A percentile compares a stretch with the other conserved stretches of the same genome.
phyloP scores from a whole-genome alignment of 331 rosid species.

The Malus hybrid region DNA sequence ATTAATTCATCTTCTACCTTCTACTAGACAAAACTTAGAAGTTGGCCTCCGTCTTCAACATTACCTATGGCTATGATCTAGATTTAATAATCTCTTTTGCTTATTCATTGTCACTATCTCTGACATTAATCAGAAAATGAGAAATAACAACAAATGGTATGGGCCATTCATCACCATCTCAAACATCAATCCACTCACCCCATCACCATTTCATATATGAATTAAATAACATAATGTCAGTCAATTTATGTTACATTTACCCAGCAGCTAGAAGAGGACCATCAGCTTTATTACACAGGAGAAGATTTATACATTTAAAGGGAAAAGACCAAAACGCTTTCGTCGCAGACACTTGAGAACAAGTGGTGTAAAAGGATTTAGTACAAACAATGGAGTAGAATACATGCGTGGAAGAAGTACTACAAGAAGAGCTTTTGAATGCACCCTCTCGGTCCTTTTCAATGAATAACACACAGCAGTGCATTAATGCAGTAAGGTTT shows the following conservation, averaged over 20 bases:
- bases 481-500: conserved; percentile 14
- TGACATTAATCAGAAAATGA: neutral
- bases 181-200: neutral
- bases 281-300: neutral
- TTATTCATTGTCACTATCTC: no score
- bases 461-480: conserved; percentile 9
- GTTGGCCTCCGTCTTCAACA: neutral
- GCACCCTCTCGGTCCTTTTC: conserved; percentile 23
- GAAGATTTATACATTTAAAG: no score
- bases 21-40: no score
- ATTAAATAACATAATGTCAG: neutral
- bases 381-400: no score
- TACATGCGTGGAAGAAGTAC: conserved; percentile 1
- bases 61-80: neutral
- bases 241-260: neutral
- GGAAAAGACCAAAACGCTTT: no score
- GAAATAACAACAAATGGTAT: neutral
- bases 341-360: no score
- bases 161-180: neutral
- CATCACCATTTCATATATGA: no score
- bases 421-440: conserved; percentile 14
- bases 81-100: neutral
- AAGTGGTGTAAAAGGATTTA: no score
- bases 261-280: neutral
- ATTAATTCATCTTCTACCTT: no score